Evolutionary conservation across 805 yeast species (phyloP), one percentile per base, ranked within the genome.

Genomic region (Helenozyma rhizophorensis): DNA sequence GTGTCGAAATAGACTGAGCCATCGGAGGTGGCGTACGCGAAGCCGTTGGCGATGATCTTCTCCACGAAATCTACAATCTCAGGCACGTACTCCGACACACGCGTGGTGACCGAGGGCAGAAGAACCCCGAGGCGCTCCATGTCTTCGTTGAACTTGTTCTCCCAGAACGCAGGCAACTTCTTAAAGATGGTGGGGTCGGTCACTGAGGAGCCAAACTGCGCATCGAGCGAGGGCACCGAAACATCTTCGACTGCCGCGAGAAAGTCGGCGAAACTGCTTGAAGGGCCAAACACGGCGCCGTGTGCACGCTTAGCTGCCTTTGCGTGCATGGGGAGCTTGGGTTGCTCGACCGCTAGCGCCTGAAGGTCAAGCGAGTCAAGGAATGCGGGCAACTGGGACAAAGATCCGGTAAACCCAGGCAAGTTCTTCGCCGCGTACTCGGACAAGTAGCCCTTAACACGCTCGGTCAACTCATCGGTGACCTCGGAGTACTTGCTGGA

Each of bases 1-100:
- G 97, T 89, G 61, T 93, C 94, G 57, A 93, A 93, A 60, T 93
- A 93, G n/a, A 93, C 98, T 8, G 95, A 83, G 0, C 97, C 97
- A 53, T 89, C 96, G 4, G 58, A 61, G 2, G 96, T 79, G 4
- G 77, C 64, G 53, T 89, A 89, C 2, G 90, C 98, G 58, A 71
- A 90, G 1, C 96, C 96, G 48, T 83, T 83, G 3, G 52, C 58
- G 26, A 90, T 76, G 53, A 93, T 89, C 47, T 66, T 69, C 43
- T 76, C 72, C 13, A 93, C 95, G 58, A 79, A 90, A 11, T 62
- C 73, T 25, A 90, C 76, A 57, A 93, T 89, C 52, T 93, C 96
- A 2, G 97, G 97, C 27, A 90, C 80, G 52, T 87, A 90, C 58
- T 93, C 98, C 4, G 96, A 83, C 11, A 93, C 98, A 45, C 98